Evolutionary conservation across 2,329 filamentous ascomycete species (phyloP).

Genomic region (Pseudocercospora cruenta): DNA sequence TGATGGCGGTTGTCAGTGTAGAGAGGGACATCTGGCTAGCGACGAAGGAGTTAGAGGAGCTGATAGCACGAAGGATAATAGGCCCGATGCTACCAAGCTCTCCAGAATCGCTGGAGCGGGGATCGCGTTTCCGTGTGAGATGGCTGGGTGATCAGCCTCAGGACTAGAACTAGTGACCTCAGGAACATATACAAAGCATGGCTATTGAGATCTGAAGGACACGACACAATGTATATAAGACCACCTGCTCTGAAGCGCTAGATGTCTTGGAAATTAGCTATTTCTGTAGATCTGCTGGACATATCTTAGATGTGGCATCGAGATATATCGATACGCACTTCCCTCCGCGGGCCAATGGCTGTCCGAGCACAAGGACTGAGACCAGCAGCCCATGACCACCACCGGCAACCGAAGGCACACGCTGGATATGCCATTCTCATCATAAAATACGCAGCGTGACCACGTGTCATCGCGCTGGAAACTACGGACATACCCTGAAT

Average conservation of each 20-base stretch:
- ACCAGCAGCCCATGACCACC: constrained; percentile 2
- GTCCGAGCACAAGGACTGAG: constrained; percentile 1
- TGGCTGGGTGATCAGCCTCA: constrained; percentile 2
- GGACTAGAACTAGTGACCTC: neutral
- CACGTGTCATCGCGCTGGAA: neutral
- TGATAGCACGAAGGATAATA: constrained; percentile 1
- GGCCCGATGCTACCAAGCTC: neutral
- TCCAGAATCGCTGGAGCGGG: constrained; percentile 5
- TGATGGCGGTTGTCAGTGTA: neutral
- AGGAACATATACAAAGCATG: neutral
- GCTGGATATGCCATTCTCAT: neutral
- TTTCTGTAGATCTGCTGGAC: neutral
- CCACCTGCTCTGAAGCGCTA: neutral
- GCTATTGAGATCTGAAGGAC: neutral
- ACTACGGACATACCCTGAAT: neutral
- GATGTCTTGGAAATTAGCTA: neutral
- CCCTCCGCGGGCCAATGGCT: neutral
- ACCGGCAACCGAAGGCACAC: constrained; percentile 1
- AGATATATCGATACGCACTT: neutral
- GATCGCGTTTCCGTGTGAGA: constrained; percentile 7
- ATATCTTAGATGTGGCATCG: neutral
- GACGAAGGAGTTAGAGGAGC: neutral
- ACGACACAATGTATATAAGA: neutral
- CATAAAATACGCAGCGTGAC: neutral
- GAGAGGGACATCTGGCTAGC: constrained; percentile 8